Evolutionary conservation across 78 protist species (phyloP), one percentile per base, ranked within the genome.

Genomic region (Parvularia atlantis): DNA sequence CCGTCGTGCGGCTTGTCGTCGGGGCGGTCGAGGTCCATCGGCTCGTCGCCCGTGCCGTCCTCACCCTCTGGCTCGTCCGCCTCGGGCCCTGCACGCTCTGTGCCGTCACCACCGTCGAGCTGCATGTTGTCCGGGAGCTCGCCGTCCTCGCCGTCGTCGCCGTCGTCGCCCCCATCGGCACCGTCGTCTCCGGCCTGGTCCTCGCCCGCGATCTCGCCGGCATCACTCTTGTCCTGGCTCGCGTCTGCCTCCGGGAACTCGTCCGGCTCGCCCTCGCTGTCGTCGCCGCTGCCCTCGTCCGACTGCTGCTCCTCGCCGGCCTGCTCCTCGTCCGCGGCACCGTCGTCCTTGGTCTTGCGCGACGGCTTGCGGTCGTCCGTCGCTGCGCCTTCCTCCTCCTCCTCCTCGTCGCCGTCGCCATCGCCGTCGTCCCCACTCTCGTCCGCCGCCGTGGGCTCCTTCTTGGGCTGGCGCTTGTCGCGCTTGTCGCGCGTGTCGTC

Each of bases 141-240:
- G 13, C 28, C 76, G 30, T 57, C 78, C 35, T 67, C 82, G 4
- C 31, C 57, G 2, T 64, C 80, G 33, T 73, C 84, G 11, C 57
- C 74, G 26, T 70, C 73, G 36, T 75, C 80, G 4, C 41, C 85
- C 33, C 66, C 41, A 6, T 86, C 80, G 24, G 60, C 4, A 37
- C 69, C 75, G 2, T 77, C 87, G 24, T 77, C 82, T 19, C 50
- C 71, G 54, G 73, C 73, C 26, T 69, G 77, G 37, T 61, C 65
- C 31, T 65, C 73, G 28, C 19, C 35, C 36, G 3, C 13, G 10
- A 30, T 56, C 48, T 50, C 71, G 60, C 44, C 43, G 31, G 4
- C 31, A 31, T 13, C 59, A 1, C 35, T 35, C 36, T 0, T 31
- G 28, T 44, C 44, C 53, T 59, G 7, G 46, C 5, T 3, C 39